Percentiles rank a stretch among this genome's conserved stretches.
Conservation (phyloP, 352 stramenopile genomes). For the Phytophthora rubi region DNA sequence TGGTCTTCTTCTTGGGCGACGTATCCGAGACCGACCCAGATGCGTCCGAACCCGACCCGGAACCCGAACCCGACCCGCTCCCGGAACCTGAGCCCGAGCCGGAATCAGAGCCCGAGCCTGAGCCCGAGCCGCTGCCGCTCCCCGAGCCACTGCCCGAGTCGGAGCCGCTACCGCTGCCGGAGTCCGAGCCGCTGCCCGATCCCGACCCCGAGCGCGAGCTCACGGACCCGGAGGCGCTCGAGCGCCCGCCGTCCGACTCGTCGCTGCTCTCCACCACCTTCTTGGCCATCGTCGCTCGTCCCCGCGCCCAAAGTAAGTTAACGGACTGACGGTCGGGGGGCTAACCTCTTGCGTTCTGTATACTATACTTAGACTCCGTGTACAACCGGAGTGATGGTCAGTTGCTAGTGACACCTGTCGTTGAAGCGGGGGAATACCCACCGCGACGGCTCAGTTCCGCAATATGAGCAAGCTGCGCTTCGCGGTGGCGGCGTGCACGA, state of each 20-base stretch:
- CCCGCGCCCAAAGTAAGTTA: constrained; percentile 2
- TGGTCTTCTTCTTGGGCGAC: constrained; percentile 56
- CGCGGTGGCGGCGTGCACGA: constrained; percentile 83
- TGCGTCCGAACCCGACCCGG: constrained; percentile 37
- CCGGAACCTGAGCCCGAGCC: constrained; percentile 47
- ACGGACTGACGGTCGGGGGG: constrained; percentile 10
- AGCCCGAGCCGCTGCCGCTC: constrained; percentile 40
- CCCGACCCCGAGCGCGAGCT: constrained; percentile 58
- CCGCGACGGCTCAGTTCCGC: background rate
- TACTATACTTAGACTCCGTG: too few relatives aligned
- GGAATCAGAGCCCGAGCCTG: constrained; percentile 40
- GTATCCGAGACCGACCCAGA: constrained; percentile 28
- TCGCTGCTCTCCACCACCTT: constrained; percentile 81
- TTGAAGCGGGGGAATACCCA: constrained; percentile 13
- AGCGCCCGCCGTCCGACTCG: constrained; percentile 69
- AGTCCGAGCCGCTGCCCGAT: constrained; percentile 39
- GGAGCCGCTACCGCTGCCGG: constrained; percentile 44
- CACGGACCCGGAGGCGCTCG: constrained; percentile 60
- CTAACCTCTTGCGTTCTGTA: too few relatives aligned
- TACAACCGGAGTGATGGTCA: constrained; percentile 14
- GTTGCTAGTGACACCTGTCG: constrained; percentile 19
- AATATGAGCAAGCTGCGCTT: constrained; percentile 88
- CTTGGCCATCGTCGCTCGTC: constrained; percentile 52
- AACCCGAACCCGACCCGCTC: constrained; percentile 42
- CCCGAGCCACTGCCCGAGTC: constrained; percentile 46